Conservation (phyloP, 1,284 basidiomycete genomes). For the Ceratobasidium sp. region DNA sequence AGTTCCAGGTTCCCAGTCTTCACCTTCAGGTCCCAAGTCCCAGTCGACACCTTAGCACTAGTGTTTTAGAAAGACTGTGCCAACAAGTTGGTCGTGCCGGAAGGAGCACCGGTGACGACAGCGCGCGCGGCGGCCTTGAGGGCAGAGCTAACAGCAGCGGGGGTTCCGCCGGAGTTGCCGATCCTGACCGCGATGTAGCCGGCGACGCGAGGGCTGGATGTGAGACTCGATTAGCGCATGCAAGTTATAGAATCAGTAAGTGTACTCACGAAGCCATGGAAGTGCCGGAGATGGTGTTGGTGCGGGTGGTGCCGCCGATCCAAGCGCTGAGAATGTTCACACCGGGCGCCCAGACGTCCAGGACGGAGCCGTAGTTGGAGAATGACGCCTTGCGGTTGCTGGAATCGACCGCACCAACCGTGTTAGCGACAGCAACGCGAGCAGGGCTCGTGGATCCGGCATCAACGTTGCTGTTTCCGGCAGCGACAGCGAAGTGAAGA, state of each 20-base stretch:
- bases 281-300: slow-evolving; percentile 78
- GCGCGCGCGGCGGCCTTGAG: slow-evolving; percentile 25
- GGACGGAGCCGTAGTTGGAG: slow-evolving; percentile 71
- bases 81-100: slow-evolving; percentile 41
- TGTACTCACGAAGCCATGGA: slow-evolving; percentile 67
- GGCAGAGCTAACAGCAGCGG: slow-evolving; percentile 24
- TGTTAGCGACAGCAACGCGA: slow-evolving; percentile 83
- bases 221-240: background rate
- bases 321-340: slow-evolving; percentile 85
- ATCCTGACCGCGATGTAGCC: slow-evolving; percentile 21
- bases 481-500: slow-evolving; percentile 95
- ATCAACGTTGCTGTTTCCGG: slow-evolving; percentile 75
- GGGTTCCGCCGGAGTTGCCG: slow-evolving; percentile 18
- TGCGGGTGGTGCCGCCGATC: slow-evolving; percentile 66
- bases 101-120: slow-evolving; percentile 37
- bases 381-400: slow-evolving; percentile 89
- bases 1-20: too few relatives aligned
- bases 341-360: slow-evolving; percentile 55
- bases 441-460: slow-evolving; percentile 52
- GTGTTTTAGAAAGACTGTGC: slow-evolving; percentile 24
- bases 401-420: slow-evolving; percentile 86
- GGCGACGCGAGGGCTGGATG: slow-evolving; percentile 16
- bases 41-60: too few relatives aligned
- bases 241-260: background rate
- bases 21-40: too few relatives aligned